phyloP scores from a whole-genome alignment of 169 alveolate genomes.

The Plasmodium chabaudi region DNA sequence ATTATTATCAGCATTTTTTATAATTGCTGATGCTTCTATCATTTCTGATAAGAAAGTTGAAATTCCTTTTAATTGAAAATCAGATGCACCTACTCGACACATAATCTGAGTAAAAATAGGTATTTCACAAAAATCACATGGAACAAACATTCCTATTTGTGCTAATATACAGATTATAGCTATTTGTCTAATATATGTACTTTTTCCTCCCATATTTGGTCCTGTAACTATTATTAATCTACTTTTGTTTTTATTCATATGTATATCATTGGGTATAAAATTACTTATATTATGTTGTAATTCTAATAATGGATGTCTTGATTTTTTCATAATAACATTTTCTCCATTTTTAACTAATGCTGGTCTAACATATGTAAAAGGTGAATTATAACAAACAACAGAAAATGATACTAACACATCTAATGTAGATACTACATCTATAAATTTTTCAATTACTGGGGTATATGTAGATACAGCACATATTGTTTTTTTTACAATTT shows the following conservation, averaged over 20 bases:
- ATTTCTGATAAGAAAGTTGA: conserved; percentile 98
- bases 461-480: conserved; percentile 96
- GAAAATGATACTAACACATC: conserved; percentile 97
- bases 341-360: conserved; percentile 83
- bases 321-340: conserved; percentile 88
- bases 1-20: conserved; percentile 92
- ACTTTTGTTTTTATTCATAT: conserved; percentile 85
- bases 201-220: conserved; percentile 99
- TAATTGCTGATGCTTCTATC: conserved; percentile 96
- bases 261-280: conserved; percentile 91
- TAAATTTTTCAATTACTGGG: conserved; percentile 93
- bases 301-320: conserved; percentile 92
- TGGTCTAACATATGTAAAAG: conserved; percentile 92
- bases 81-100: conserved; percentile 98
- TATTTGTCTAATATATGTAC: conserved; percentile 94
- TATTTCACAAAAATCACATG: conserved; percentile 92
- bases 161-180: conserved; percentile 85
- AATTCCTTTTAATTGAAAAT: conserved; percentile 94
- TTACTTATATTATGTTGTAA: conserved; percentile 79
- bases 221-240: conserved; percentile 96
- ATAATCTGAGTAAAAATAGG: conserved; percentile 94
- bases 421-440: conserved; percentile 90
- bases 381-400: conserved; percentile 89
- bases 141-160: conserved; percentile 97
- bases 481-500: conserved; percentile 91